phyloP scores from a whole-genome alignment of 495 filamentous ascomycete species.

The Pseudomonodictys pantanalensis region DNA sequence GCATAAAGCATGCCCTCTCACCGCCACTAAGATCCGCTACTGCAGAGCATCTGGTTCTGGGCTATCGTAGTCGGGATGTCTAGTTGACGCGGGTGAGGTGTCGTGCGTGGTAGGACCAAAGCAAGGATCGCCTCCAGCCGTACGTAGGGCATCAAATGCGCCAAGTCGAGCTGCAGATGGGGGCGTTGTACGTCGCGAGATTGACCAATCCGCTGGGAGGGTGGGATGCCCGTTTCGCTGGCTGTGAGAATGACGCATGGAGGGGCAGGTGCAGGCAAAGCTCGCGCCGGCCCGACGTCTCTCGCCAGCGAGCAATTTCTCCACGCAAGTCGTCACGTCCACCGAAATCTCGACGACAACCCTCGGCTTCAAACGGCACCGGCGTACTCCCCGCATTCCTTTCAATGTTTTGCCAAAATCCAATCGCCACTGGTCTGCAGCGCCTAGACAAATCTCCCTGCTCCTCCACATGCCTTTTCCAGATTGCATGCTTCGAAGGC shows the following conservation, averaged over 20 bases:
- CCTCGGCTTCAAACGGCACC: neutral
- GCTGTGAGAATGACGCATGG: constrained; percentile 14
- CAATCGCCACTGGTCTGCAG: constrained; percentile 22
- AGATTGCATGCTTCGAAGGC: constrained; percentile 33
- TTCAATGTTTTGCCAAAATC: constrained; percentile 17
- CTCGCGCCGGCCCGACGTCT: constrained; percentile 2
- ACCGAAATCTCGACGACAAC: neutral
- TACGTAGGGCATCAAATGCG: constrained; percentile 27
- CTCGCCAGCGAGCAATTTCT: neutral
- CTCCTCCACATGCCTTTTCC: constrained; percentile 31
- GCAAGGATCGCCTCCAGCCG: constrained; percentile 14
- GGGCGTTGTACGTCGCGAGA: constrained; percentile 18
- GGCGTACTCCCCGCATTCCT: neutral
- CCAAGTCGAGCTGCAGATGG: neutral
- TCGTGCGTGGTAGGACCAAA: constrained; percentile 23
- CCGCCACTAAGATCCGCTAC: constrained; percentile 19
- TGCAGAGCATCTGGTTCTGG: neutral
- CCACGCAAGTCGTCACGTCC: neutral
- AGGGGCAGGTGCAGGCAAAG: constrained; percentile 2
- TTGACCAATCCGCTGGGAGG: constrained; percentile 13
- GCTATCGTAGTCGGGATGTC: neutral
- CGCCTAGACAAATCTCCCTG: constrained; percentile 20
- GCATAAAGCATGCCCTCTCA: constrained; percentile 2
- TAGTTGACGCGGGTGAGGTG: constrained; percentile 9
- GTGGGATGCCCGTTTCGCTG: neutral